Conservation (phyloP, 2,329 filamentous ascomycete species). For the Penicillium sp. region DNA sequence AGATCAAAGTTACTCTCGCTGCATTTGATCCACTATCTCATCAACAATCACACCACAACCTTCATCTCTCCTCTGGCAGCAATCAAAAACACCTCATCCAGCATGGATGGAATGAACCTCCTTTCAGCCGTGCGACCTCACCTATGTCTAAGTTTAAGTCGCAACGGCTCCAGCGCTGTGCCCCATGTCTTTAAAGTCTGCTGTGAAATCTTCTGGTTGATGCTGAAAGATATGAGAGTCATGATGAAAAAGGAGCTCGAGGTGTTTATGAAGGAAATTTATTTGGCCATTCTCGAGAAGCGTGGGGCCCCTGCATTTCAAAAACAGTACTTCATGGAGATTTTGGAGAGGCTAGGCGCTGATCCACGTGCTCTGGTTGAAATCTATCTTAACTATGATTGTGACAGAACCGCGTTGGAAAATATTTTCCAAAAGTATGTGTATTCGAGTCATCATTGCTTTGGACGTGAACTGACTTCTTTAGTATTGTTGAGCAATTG, state of each 20-base stretch:
- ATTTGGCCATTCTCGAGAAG: conserved; percentile 85
- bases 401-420: conserved; percentile 84
- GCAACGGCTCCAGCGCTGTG: conserved; percentile 92
- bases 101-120: conserved; percentile 79
- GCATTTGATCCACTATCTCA: conserved; percentile 89
- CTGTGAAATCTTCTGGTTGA: conserved; percentile 97
- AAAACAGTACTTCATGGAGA: conserved; percentile 85
- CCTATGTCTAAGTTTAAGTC: conserved; percentile 87
- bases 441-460: neutral
- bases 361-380: conserved; percentile 90
- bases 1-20: conserved; percentile 93
- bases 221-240: conserved; percentile 88
- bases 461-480: conserved; percentile 7
- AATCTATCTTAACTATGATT: conserved; percentile 97
- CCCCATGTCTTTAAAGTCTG: conserved; percentile 91
- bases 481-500: conserved; percentile 83
- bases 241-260: conserved; percentile 98
- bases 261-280: conserved; percentile 97
- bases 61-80: conserved; percentile 91
- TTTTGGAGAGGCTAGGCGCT: conserved; percentile 77
- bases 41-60: conserved; percentile 89
- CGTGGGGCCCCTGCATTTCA: conserved; percentile 83
- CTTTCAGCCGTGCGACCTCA: conserved; percentile 96
- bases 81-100: conserved; percentile 85
- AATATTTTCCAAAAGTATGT: conserved; percentile 82